These are phyloP conservation scores for Mesembryanthemum crystallinum DNA, from an alignment of 148 eudicot species.

Conservation along the genomic window DNA sequence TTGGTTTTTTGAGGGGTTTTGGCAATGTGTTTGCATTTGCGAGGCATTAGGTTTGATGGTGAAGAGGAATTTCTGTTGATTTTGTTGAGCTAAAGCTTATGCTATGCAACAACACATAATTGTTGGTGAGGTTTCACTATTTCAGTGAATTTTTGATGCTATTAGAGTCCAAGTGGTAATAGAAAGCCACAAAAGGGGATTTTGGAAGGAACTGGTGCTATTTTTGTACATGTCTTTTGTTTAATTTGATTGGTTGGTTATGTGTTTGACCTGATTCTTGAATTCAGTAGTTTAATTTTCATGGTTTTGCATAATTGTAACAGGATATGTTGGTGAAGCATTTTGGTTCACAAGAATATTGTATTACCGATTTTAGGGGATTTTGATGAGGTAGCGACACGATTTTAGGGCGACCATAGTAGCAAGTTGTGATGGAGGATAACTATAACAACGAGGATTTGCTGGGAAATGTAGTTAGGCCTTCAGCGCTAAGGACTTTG, in stretches of 20 bases:
- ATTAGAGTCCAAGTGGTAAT: background rate
- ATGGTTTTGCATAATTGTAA: slow-evolving; percentile 18
- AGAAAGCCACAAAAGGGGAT: too few relatives aligned
- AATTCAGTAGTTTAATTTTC: background rate
- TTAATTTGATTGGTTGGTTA: background rate
- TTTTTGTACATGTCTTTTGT: background rate
- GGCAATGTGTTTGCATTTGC: background rate
- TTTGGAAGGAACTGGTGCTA: background rate
- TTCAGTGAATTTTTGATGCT: background rate
- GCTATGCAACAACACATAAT: background rate
- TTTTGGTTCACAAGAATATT: background rate
- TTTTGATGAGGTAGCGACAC: background rate
- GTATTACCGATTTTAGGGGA: background rate
- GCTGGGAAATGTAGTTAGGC: slow-evolving; percentile 47
- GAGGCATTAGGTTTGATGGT: background rate
- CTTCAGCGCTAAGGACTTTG: slow-evolving; percentile 46
- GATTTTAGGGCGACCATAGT: background rate
- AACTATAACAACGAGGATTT: slow-evolving; percentile 45
- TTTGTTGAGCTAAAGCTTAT: background rate
- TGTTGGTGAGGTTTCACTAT: background rate
- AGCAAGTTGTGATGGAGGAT: slow-evolving; percentile 40
- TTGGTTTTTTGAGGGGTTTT: background rate
- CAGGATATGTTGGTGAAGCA: background rate
- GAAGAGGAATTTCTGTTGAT: background rate
- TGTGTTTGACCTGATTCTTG: slow-evolving; percentile 1